phyloP scores from a whole-genome alignment of 345 rosid species.

The Litchi chinensis region DNA sequence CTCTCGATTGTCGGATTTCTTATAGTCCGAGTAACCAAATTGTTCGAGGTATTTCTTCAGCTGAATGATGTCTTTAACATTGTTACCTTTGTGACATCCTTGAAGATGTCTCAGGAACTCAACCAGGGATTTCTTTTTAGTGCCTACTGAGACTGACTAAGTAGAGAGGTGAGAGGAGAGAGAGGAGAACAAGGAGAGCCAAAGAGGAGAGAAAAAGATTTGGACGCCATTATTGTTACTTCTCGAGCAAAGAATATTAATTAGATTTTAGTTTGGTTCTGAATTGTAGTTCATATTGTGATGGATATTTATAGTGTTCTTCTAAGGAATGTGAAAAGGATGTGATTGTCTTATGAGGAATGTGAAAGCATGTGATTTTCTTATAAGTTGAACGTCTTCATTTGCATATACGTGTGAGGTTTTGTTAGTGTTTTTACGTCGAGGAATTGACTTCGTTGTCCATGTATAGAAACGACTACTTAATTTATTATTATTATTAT shows the following conservation, averaged over 20 bases:
- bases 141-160: not conserved
- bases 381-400: no score
- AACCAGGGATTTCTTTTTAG: slow-evolving; percentile 8
- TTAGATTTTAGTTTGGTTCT: no score
- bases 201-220: not conserved
- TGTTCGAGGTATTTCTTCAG: slow-evolving; percentile 34
- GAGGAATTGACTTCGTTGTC: no score
- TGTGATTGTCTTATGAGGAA: no score
- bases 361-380: no score
- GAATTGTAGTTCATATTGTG: no score
- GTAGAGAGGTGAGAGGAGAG: not conserved
- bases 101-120: slow-evolving; percentile 32
- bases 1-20: not conserved
- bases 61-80: slow-evolving; percentile 27
- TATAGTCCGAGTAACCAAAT: slow-evolving; percentile 37
- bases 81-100: slow-evolving; percentile 43
- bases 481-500: no score
- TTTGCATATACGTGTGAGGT: no score
- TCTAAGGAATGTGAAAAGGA: no score
- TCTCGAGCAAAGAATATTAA: not conserved
- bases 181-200: not conserved
- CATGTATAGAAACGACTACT: no score
- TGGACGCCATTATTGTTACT: not conserved
- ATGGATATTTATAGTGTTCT: no score
- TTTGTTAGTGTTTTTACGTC: no score